Evolutionary conservation across 441 rosid species (phyloP).

Genomic region (Syzygium malaccense): DNA sequence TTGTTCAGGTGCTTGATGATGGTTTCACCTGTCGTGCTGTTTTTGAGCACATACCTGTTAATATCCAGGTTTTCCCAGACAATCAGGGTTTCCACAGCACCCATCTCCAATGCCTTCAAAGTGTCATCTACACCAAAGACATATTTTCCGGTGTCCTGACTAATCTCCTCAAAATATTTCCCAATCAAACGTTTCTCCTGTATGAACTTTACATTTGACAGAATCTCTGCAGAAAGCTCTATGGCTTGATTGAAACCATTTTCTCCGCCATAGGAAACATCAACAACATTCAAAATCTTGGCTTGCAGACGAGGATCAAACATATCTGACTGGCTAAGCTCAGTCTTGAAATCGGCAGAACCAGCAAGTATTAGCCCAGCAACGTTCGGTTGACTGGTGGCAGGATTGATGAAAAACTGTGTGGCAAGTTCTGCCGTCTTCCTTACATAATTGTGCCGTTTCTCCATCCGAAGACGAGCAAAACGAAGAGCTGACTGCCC

Average conservation of each 20-base stretch:
- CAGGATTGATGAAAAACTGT: slow-evolving; percentile 75
- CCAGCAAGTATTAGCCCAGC: slow-evolving; percentile 78
- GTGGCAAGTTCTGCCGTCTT: slow-evolving; percentile 88
- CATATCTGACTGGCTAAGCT: slow-evolving; percentile 79
- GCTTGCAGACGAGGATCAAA: slow-evolving; percentile 88
- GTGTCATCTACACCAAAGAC: slow-evolving; percentile 79
- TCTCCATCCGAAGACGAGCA: slow-evolving; percentile 91
- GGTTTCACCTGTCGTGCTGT: slow-evolving; percentile 33
- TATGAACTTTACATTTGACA: slow-evolving; percentile 74
- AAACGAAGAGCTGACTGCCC: slow-evolving; percentile 89
- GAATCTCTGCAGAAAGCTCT: slow-evolving; percentile 73
- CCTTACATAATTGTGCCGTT: slow-evolving; percentile 79
- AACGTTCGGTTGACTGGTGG: slow-evolving; percentile 84
- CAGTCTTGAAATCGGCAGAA: slow-evolving; percentile 87
- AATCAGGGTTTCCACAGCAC: slow-evolving; percentile 73
- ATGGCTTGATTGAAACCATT: slow-evolving; percentile 81
- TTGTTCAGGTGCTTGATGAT: slow-evolving; percentile 43
- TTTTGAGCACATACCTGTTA: slow-evolving; percentile 38
- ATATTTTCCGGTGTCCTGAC: slow-evolving; percentile 78
- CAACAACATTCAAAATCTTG: slow-evolving; percentile 73
- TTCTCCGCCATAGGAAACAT: slow-evolving; percentile 84
- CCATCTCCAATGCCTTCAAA: slow-evolving; percentile 67
- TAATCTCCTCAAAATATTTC: slow-evolving; percentile 79
- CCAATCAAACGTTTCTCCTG: slow-evolving; percentile 78
- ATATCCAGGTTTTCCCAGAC: slow-evolving; percentile 87